Evolutionary conservation across 805 yeast genomes (phyloP).

Genomic region (Kodamaea nitidulidarum): DNA sequence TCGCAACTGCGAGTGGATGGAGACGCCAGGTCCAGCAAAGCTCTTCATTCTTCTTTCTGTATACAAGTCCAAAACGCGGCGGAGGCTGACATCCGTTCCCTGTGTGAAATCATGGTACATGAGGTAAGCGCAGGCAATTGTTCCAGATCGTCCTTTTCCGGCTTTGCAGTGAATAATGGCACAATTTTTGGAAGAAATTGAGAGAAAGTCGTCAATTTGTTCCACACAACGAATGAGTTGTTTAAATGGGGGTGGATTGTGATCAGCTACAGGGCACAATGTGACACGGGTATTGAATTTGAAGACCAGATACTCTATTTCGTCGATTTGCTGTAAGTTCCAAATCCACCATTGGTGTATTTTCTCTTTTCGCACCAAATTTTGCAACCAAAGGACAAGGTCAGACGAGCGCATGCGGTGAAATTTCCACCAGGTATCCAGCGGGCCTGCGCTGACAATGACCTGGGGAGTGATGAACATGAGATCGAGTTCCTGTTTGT

Average conservation of each 20-base stretch:
- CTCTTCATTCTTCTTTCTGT: constrained; percentile 53
- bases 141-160: constrained; percentile 91
- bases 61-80: constrained; percentile 50
- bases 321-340: constrained; percentile 61
- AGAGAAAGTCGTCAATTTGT: constrained; percentile 44
- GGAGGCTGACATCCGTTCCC: constrained; percentile 19
- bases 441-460: constrained; percentile 77
- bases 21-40: constrained; percentile 61
- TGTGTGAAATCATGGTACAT: constrained; percentile 35
- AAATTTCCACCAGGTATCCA: constrained; percentile 39
- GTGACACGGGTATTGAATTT: constrained; percentile 34
- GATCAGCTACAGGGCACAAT: constrained; percentile 68
- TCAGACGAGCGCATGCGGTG: constrained; percentile 53
- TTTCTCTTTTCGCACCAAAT: constrained; percentile 41
- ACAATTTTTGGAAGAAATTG: constrained; percentile 16
- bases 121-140: constrained; percentile 65
- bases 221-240: constrained; percentile 43
- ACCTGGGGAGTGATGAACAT: constrained; percentile 62
- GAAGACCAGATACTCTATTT: constrained; percentile 34
- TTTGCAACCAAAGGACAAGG: constrained; percentile 36
- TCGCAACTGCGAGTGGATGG: constrained; percentile 65
- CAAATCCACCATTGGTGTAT: constrained; percentile 58
- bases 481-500: constrained; percentile 49
- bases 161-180: constrained; percentile 83
- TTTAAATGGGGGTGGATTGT: constrained; percentile 64